Percentiles rank a stretch among this genome's conserved stretches.
phyloP scores from a whole-genome alignment of 164 flowering plant genomes.

The Nymphaea colorata region DNA sequence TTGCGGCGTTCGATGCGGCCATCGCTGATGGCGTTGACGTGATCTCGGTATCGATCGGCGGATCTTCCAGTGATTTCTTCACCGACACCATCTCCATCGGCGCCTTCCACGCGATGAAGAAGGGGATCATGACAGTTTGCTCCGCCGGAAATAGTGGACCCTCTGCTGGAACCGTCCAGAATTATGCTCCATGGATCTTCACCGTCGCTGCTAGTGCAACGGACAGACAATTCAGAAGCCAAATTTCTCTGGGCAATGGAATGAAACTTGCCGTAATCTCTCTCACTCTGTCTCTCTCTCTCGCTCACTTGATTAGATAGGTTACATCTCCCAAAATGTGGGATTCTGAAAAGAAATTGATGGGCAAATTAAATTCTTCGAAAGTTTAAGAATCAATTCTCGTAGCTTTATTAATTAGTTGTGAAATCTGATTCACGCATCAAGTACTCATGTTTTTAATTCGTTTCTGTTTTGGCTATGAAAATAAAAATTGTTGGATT shows the following conservation, averaged over 20 bases:
- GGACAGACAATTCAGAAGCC: conserved; percentile 42
- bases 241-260: conserved; percentile 49
- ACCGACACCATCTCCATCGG: conserved; percentile 46
- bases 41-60: conserved; percentile 66
- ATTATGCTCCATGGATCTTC: conserved; percentile 70
- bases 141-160: conserved; percentile 83
- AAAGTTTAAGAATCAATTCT: too few relatives aligned
- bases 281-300: conserved; percentile 11
- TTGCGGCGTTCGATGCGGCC: conserved; percentile 78
- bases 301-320: background rate
- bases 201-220: conserved; percentile 76
- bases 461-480: too few relatives aligned
- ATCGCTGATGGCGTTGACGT: conserved; percentile 74
- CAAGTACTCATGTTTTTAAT: too few relatives aligned
- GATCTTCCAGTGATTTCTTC: conserved; percentile 7
- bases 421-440: too few relatives aligned
- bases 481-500: too few relatives aligned
- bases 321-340: too few relatives aligned
- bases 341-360: too few relatives aligned
- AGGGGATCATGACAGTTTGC: conserved; percentile 51
- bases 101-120: conserved; percentile 65
- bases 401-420: too few relatives aligned
- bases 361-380: too few relatives aligned
- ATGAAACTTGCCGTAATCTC: conserved; percentile 37
- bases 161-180: conserved; percentile 14